A percentile compares a stretch with the other conserved stretches of the same genome.
These are phyloP conservation scores for Mycena rebaudengoi DNA, from an alignment of 768 basidiomycete genomes.

Conservation along the genomic window DNA sequence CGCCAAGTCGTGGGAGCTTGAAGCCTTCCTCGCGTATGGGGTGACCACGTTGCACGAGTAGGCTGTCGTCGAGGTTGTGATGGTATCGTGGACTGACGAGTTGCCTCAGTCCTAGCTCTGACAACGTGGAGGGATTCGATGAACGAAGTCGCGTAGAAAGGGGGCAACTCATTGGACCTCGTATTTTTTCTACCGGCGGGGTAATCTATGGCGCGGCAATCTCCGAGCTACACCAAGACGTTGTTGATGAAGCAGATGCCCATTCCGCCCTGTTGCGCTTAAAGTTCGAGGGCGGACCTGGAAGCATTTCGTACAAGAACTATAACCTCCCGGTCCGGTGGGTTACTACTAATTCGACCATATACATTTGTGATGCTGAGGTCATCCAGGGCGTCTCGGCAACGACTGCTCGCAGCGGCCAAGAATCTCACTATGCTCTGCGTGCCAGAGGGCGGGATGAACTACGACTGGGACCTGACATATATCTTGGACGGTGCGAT, in stretches of 20 bases:
- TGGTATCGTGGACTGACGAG: neutral
- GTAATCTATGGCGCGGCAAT: constrained; percentile 67
- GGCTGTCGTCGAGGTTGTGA: neutral
- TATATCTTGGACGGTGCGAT: constrained; percentile 78
- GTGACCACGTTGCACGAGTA: constrained; percentile 83
- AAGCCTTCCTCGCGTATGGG: constrained; percentile 79
- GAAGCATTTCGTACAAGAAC: constrained; percentile 81
- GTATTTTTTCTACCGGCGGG: constrained; percentile 76
- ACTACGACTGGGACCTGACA: constrained; percentile 80
- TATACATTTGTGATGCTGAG: neutral
- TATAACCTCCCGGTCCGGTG: constrained; percentile 76
- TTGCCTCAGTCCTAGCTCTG: constrained; percentile 65
- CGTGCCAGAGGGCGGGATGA: constrained; percentile 83
- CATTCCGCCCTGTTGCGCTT: constrained; percentile 71
- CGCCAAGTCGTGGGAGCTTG: constrained; percentile 76
- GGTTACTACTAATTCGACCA: constrained; percentile 18
- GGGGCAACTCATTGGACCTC: constrained; percentile 72
- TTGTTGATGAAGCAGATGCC: constrained; percentile 69
- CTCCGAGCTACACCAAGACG: constrained; percentile 63
- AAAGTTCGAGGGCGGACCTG: constrained; percentile 75
- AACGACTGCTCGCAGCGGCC: constrained; percentile 69
- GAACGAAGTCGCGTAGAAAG: constrained; percentile 76
- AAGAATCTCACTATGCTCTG: constrained; percentile 73
- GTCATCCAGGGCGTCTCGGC: constrained; percentile 60
- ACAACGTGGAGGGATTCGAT: constrained; percentile 66